Base-by-base conservation (phyloP, 2,329 filamentous ascomycete genomes). In the Eutypella sp. region DNA sequence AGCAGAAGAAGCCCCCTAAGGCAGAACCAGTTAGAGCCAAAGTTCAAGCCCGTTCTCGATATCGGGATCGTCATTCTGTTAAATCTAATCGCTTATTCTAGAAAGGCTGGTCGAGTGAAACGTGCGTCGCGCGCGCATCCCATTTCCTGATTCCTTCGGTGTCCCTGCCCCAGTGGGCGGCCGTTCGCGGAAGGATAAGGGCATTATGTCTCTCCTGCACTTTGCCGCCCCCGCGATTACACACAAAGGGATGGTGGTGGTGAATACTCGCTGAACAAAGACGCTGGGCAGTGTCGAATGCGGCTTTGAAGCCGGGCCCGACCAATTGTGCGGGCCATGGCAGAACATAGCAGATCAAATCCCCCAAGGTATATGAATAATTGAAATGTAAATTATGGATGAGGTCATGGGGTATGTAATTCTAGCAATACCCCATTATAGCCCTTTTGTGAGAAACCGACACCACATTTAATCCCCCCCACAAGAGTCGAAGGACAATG, bases 211-310 rank as follows among this genome's bases (percentile, higher is more conserved):
- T 39, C 18, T 19, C 5, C 20, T 39, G 13, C 36, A n/a, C n/a
- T 20, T 39, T 39, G 36, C 19, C 11, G 19, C 36, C 36, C 5
- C 23, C 40, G 46, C 46, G 43, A 40, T 33, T n/a, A 34, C 15
- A 37, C 16, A 60, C 59, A 61, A 62, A 60, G 60, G 41, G 40
- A 36, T 38, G 15, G 44, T 49, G 39, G 33, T 46, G 48, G 40
- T 45, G 42, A 41, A 52, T 36, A 37, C 18, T 41, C 25, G 42
- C 44, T n/a, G n/a, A n/a, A 63, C 57, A 62, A 62, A 59, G 59
- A n/a, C 38, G 34, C 18, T 16, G 4, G 20, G 23, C n/a, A 7
- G 39, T 16, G 48, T 55, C 51, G 49, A 47, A 56, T 43, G 46
- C 53, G 57, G 52, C 53, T 54, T 59, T 55, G 45, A 51, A 34